Percentiles rank a stretch among this genome's conserved stretches.
These are phyloP conservation scores for Naganishia onofrii DNA, from an alignment of 768 basidiomycete species.

Conservation along the genomic window DNA sequence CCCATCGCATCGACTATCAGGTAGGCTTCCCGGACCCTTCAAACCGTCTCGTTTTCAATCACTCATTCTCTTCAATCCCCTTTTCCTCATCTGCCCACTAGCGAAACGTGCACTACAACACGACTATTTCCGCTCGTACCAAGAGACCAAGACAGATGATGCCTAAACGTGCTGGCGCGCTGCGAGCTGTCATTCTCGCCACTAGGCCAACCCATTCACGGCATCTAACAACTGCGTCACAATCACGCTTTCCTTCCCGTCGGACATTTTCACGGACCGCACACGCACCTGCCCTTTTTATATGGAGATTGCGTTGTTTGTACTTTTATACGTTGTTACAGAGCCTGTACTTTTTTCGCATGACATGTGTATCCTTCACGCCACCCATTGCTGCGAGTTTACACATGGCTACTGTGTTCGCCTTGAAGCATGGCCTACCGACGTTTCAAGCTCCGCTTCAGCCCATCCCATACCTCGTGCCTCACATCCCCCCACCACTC, in stretches of 20 bases:
- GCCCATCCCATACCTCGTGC: constrained; percentile 27
- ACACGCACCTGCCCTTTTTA: neutral
- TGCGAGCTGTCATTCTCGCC: neutral
- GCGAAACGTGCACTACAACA: constrained; percentile 63
- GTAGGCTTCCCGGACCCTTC: constrained; percentile 54
- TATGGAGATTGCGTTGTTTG: neutral
- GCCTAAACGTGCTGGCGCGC: constrained; percentile 1
- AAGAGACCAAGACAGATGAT: constrained; percentile 26
- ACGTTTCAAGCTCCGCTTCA: constrained; percentile 17
- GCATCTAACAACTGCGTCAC: neutral
- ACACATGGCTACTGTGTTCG: neutral
- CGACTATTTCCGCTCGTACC: constrained; percentile 54
- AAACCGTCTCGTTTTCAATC: constrained; percentile 6
- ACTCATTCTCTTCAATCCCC: constrained; percentile 11
- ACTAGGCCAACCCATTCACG: too few relatives aligned
- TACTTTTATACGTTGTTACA: constrained; percentile 1
- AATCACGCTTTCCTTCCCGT: neutral
- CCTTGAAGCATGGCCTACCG: neutral
- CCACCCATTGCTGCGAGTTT: neutral
- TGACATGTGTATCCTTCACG: constrained; percentile 18
- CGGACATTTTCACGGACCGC: constrained; percentile 1
- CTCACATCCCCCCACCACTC: constrained; percentile 27
- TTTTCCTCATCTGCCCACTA: constrained; percentile 34
- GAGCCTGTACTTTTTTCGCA: constrained; percentile 6
- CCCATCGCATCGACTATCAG: constrained; percentile 86